Percentiles rank a stretch among this genome's conserved stretches.
These are phyloP conservation scores for Marasmius sp. DNA, from an alignment of 1,284 basidiomycete genomes.

Conservation along the genomic window DNA sequence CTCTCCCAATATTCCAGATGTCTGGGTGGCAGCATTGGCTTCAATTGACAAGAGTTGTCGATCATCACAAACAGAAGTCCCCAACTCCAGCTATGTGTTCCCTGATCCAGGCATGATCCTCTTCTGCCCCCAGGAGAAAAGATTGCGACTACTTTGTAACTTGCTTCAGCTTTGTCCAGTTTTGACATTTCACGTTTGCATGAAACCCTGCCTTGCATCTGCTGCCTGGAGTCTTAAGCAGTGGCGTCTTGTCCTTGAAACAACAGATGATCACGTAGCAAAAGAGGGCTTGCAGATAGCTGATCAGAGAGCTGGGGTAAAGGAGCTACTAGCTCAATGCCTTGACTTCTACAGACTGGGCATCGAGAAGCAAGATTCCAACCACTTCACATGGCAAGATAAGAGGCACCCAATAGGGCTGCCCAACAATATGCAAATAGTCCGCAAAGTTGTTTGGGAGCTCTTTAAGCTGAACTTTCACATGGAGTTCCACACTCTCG, in stretches of 20 bases:
- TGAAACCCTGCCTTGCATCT: not conserved
- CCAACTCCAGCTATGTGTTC: not conserved
- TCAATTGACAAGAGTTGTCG: not conserved
- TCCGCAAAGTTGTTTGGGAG: not conserved
- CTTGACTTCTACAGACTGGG: not conserved
- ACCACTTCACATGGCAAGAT: not conserved
- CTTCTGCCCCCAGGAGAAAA: not conserved
- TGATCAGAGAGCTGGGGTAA: not conserved
- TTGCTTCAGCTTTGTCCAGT: not conserved
- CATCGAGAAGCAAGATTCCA: not conserved
- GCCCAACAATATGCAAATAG: not conserved
- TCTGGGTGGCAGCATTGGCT: not conserved
- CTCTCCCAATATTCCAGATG: not conserved
- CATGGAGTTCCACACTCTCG: not conserved
- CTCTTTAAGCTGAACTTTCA: not conserved
- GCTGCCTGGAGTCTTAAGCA: not conserved
- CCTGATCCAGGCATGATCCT: not conserved
- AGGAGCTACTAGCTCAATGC: not conserved
- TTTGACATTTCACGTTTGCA: not conserved
- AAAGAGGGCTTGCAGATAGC: not conserved
- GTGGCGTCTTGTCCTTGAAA: not conserved
- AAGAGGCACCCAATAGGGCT: not conserved
- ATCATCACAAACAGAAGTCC: not conserved
- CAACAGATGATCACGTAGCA: not conserved
- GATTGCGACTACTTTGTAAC: not conserved